These are phyloP conservation scores for Berkeleyomyces basicola DNA, from an alignment of 2,329 filamentous ascomycete species.

Conservation along the genomic window DNA sequence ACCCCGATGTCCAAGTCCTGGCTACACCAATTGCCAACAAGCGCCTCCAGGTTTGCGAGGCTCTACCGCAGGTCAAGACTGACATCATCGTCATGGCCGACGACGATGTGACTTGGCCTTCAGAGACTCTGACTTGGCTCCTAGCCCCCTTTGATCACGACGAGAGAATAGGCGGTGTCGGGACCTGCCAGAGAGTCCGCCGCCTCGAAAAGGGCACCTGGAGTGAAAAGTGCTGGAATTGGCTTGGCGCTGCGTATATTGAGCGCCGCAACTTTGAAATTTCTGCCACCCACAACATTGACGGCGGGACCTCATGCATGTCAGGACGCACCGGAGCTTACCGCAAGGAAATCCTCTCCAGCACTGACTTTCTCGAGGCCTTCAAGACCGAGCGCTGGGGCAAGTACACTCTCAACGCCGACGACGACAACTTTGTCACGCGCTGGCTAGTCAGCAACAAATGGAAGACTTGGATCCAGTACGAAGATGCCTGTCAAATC, in stretches of 20 bases:
- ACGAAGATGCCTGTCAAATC: constrained; percentile 77
- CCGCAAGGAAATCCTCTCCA: constrained; percentile 71
- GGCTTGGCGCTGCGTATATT: constrained; percentile 80
- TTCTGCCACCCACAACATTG: constrained; percentile 84
- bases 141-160: constrained; percentile 75
- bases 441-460: constrained; percentile 84
- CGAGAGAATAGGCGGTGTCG: constrained; percentile 67
- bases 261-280: constrained; percentile 94
- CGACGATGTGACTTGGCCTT: constrained; percentile 88
- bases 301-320: constrained; percentile 92
- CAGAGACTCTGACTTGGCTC: constrained; percentile 75
- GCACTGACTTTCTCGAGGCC: constrained; percentile 67
- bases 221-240: constrained; percentile 58
- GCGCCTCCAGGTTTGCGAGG: constrained; percentile 80
- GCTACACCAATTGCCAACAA: constrained; percentile 82
- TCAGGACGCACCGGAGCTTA: constrained; percentile 89
- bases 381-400: constrained; percentile 89
- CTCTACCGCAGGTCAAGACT: constrained; percentile 70
- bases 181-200: constrained; percentile 75
- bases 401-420: constrained; percentile 78
- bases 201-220: constrained; percentile 46
- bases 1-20: constrained; percentile 53
- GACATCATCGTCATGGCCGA: constrained; percentile 83
- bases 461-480: constrained; percentile 93
- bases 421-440: constrained; percentile 97